Percentiles rank a stretch among this genome's conserved stretches.
Evolutionary conservation across 768 basidiomycete genomes (phyloP).

Genomic region (Pleurotus ostreatus): DNA sequence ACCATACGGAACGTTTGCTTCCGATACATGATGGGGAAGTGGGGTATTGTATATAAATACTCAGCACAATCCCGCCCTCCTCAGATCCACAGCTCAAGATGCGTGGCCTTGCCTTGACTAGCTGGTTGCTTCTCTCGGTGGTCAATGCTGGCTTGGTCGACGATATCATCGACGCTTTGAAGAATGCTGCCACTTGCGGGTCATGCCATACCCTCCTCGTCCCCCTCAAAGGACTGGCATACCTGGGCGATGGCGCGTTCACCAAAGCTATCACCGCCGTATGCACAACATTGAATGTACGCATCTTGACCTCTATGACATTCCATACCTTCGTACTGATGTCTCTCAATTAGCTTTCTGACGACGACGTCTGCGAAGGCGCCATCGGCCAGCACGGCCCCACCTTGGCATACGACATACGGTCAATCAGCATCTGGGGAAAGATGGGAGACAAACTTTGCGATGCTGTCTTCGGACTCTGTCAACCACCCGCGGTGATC

Average conservation of each 20-base stretch:
- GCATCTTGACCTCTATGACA: not conserved
- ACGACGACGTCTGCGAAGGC: slow-evolving; percentile 57
- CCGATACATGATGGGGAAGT: not conserved
- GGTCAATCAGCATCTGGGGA: slow-evolving; percentile 40
- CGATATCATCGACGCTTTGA: slow-evolving; percentile 38
- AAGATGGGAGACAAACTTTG: slow-evolving; percentile 53
- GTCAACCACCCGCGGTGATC: slow-evolving; percentile 44
- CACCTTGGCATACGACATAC: slow-evolving; percentile 53
- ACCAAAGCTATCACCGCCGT: slow-evolving; percentile 36
- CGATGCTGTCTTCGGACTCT: slow-evolving; percentile 50
- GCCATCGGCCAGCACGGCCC: slow-evolving; percentile 47
- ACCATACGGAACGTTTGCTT: slow-evolving; percentile 1
- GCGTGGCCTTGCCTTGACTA: not conserved
- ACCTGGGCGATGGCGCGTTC: slow-evolving; percentile 45
- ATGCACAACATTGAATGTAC: slow-evolving; percentile 39
- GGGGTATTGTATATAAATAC: not conserved
- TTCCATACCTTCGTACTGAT: not conserved
- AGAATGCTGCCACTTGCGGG: slow-evolving; percentile 42
- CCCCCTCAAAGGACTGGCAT: slow-evolving; percentile 41
- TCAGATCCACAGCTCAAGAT: slow-evolving; percentile 1
- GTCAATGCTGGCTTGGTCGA: slow-evolving; percentile 28
- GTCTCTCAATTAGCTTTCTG: slow-evolving; percentile 34
- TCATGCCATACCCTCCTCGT: slow-evolving; percentile 49
- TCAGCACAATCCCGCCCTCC: not conserved
- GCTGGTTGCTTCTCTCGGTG: slow-evolving; percentile 6